A percentile compares a stretch with the other conserved stretches of the same genome.
These are phyloP conservation scores for Fraxinus anomala DNA, from an alignment of 257 asterid species.

Conservation along the genomic window DNA sequence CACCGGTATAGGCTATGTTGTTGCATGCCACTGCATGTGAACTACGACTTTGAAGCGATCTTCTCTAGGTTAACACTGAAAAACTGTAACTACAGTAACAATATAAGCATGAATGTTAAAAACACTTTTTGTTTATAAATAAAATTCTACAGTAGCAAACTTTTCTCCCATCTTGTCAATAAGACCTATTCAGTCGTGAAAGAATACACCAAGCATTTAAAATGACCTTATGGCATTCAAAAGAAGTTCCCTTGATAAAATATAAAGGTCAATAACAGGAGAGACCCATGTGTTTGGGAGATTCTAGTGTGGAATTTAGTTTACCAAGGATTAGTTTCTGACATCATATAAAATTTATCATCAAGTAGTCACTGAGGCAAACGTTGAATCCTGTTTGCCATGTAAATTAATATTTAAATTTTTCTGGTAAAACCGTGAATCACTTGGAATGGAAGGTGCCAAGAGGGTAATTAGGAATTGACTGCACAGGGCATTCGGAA, in stretches of 20 bases:
- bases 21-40: conserved; percentile 1
- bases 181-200: not conserved
- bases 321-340: not conserved
- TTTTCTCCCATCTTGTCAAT: not conserved
- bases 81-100: not conserved
- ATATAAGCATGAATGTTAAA: not conserved
- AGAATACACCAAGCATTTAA: not conserved
- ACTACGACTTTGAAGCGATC: not conserved
- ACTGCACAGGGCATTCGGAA: not conserved
- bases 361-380: not conserved
- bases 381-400: not conserved
- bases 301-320: too few relatives aligned
- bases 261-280: not conserved
- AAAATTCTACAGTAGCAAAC: not conserved
- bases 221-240: not conserved
- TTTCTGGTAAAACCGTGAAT: too few relatives aligned
- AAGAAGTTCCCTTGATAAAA: not conserved
- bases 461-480: not conserved
- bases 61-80: not conserved
- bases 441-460: not conserved
- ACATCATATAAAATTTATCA: too few relatives aligned
- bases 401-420: too few relatives aligned
- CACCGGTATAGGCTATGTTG: not conserved
- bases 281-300: too few relatives aligned
- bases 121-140: not conserved